These are phyloP conservation scores for Silene vulgaris DNA, from an alignment of 179 eudicot genomes.

Conservation along the genomic window DNA sequence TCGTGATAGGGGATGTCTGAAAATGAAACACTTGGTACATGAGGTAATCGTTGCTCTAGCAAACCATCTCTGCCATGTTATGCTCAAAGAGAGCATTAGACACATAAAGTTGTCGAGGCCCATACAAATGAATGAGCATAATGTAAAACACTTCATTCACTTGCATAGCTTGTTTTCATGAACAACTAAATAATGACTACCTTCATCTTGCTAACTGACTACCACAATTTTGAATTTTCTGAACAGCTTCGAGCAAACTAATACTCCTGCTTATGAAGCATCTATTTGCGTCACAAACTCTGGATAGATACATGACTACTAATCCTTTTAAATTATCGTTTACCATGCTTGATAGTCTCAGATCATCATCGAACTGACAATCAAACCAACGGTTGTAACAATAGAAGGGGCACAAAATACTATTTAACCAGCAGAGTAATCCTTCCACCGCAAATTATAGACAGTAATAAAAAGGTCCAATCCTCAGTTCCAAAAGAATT, in stretches of 20 bases:
- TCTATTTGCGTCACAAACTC: not conserved
- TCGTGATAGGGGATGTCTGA: slow-evolving; percentile 49
- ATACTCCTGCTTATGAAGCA: not conserved
- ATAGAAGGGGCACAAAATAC: not conserved
- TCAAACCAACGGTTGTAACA: not conserved
- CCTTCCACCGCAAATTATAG: not conserved
- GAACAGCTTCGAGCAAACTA: not conserved
- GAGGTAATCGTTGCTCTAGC: slow-evolving; percentile 70
- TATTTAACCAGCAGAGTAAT: not conserved
- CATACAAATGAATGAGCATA: not conserved
- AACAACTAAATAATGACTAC: not conserved
- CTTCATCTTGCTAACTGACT: too few relatives aligned
- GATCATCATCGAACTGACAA: not conserved
- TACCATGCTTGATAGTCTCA: not conserved
- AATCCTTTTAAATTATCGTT: not conserved
- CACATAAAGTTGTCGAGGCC: not conserved
- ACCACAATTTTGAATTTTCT: not conserved
- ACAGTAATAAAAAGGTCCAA: not conserved
- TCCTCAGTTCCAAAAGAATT: not conserved
- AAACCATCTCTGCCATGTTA: slow-evolving; percentile 51
- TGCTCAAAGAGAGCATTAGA: not conserved
- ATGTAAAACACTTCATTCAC: not conserved
- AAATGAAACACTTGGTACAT: slow-evolving; percentile 77
- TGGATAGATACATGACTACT: not conserved
- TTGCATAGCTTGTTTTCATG: not conserved